Percentiles rank a stretch among this genome's conserved stretches.
These are phyloP conservation scores for Hymenoscyphus fructigenus DNA, from an alignment of 2,329 filamentous ascomycete genomes.

Conservation along the genomic window DNA sequence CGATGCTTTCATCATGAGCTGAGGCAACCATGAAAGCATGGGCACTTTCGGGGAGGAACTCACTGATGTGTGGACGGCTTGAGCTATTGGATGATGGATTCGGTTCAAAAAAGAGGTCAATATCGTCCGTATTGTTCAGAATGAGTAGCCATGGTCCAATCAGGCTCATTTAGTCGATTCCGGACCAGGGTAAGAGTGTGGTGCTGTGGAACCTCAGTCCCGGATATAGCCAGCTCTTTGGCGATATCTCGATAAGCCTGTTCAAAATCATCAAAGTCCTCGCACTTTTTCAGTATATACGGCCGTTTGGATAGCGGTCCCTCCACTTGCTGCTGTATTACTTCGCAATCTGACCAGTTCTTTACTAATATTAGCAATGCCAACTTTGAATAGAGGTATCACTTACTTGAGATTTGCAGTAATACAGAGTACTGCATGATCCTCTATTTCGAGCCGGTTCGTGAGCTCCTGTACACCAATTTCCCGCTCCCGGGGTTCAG, in stretches of 20 bases:
- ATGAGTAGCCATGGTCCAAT: conserved; percentile 24
- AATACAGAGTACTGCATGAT: neutral
- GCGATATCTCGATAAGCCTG: conserved; percentile 21
- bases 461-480: neutral
- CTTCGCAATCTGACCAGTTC: conserved; percentile 39
- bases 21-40: neutral
- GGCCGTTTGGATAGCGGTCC: conserved; percentile 25
- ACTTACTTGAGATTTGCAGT: neutral
- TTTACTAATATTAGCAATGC: conserved; percentile 10
- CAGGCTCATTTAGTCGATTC: conserved; percentile 16
- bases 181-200: conserved; percentile 16
- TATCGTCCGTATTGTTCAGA: conserved; percentile 24
- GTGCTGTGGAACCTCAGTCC: conserved; percentile 12
- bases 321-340: conserved; percentile 35
- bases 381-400: neutral
- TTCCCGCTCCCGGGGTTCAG: neutral
- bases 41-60: neutral
- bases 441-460: neutral
- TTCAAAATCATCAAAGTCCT: conserved; percentile 16
- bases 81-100: neutral
- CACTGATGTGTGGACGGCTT: neutral
- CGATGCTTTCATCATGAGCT: neutral
- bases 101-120: conserved; percentile 10
- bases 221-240: conserved; percentile 11
- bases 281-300: conserved; percentile 38